These are phyloP conservation scores for Paraphysoderma sedebokerense DNA, from an alignment of 371 early-diverging fungal genomes.

Conservation along the genomic window DNA sequence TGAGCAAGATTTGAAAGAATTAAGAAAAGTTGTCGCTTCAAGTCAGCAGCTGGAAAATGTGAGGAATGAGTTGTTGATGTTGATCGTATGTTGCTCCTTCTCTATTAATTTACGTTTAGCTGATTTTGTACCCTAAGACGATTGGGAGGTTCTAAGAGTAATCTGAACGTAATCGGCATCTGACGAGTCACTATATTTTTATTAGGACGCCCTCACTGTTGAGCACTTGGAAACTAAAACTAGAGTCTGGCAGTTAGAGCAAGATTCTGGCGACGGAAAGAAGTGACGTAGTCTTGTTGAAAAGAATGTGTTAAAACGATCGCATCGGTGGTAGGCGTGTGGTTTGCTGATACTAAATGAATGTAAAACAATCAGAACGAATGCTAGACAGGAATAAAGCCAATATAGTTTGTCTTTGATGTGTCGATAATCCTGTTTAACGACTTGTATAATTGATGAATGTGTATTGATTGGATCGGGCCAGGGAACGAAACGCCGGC, in stretches of 20 bases:
- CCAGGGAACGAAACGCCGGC: too few species aligned
- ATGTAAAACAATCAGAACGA: too few species aligned
- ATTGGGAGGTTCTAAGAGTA: background rate
- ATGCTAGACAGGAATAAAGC: too few species aligned
- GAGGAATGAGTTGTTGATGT: conserved; percentile 41
- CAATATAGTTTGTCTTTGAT: too few species aligned
- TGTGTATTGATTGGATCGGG: too few species aligned
- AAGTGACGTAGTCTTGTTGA: too few species aligned
- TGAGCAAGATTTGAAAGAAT: conserved; percentile 36
- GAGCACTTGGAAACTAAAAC: conserved; percentile 58
- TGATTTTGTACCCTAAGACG: background rate
- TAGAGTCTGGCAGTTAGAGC: conserved; percentile 53
- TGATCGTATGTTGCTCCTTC: conserved; percentile 2
- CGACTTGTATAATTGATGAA: too few species aligned
- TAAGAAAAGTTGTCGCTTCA: conserved; percentile 38
- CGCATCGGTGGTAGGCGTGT: too few species aligned
- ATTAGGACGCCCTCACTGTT: conserved; percentile 41
- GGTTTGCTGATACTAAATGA: too few species aligned
- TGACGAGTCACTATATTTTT: background rate
- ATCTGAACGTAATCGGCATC: background rate
- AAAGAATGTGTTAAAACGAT: too few species aligned
- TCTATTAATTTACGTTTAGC: conserved; percentile 20
- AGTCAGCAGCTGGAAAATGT: conserved; percentile 43
- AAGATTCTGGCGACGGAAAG: too few species aligned
- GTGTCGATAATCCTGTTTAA: too few species aligned